Evolutionary conservation across 768 basidiomycete genomes (phyloP).

Genomic region (Mycena sanguinolenta): DNA sequence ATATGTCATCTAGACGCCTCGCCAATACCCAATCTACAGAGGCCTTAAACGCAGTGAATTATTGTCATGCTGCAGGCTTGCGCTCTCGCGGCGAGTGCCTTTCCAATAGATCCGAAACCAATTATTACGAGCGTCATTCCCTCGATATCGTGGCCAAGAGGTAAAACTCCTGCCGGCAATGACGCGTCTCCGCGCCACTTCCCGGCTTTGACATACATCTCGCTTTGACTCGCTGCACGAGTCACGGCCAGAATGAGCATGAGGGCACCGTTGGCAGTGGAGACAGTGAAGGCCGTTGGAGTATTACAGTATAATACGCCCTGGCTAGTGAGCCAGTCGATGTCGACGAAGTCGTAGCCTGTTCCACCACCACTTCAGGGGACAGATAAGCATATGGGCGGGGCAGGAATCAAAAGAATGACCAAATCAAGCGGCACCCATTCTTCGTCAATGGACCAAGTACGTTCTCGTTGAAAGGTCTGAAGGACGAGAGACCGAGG

Average conservation of each 20-base stretch:
- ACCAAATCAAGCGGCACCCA: constrained; percentile 37
- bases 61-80: constrained; percentile 41
- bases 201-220: constrained; percentile 35
- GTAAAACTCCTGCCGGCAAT: constrained; percentile 26
- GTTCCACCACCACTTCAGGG: constrained; percentile 30
- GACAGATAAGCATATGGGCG: constrained; percentile 5
- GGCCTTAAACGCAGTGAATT: too few species aligned
- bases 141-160: constrained; percentile 35
- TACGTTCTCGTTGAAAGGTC: constrained; percentile 33
- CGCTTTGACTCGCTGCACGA: constrained; percentile 34
- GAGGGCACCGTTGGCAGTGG: constrained; percentile 40
- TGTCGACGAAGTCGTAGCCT: constrained; percentile 35
- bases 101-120: constrained; percentile 40
- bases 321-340: constrained; percentile 34
- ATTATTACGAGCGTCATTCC: constrained; percentile 40
- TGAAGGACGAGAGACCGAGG: constrained; percentile 2
- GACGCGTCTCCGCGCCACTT: constrained; percentile 35
- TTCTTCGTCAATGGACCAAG: constrained; percentile 24
- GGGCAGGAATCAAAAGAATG: background rate
- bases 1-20: too few species aligned
- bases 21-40: too few species aligned
- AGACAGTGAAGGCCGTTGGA: constrained; percentile 35
- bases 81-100: constrained; percentile 37
- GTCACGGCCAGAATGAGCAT: constrained; percentile 40
- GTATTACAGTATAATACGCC: constrained; percentile 41